Conservation (phyloP, 495 filamentous ascomycete genomes). For the Cetradonia linearis region DNA sequence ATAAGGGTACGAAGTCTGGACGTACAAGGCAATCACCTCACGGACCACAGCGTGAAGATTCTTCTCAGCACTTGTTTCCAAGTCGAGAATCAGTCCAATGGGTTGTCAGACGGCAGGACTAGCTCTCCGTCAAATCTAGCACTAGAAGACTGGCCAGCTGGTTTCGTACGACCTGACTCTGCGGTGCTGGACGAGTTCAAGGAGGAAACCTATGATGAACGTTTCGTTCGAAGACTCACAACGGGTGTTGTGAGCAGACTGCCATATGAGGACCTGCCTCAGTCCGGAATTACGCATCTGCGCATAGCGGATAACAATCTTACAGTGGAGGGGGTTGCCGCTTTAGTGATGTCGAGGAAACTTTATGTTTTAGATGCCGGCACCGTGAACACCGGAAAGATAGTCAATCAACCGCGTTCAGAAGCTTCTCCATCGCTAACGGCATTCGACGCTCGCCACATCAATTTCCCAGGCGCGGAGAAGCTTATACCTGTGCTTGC, state of each 20-base stretch:
- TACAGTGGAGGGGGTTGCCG: slow-evolving; percentile 46
- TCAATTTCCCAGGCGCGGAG: slow-evolving; percentile 39
- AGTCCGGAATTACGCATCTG: slow-evolving; percentile 48
- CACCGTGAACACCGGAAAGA: slow-evolving; percentile 32
- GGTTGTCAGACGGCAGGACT: not conserved
- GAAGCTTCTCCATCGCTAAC: slow-evolving; percentile 21
- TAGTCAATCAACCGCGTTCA: slow-evolving; percentile 22
- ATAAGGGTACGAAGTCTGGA: slow-evolving; percentile 47
- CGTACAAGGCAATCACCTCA: slow-evolving; percentile 48
- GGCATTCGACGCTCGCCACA: slow-evolving; percentile 18
- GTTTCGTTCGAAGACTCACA: slow-evolving; percentile 40
- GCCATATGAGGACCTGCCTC: slow-evolving; percentile 44
- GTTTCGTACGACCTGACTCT: slow-evolving; percentile 27
- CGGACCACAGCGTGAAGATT: slow-evolving; percentile 43
- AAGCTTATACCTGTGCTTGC: slow-evolving; percentile 44
- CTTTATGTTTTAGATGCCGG: slow-evolving; percentile 47
- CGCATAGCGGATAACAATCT: slow-evolving; percentile 50
- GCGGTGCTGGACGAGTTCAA: slow-evolving; percentile 22
- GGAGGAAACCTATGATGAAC: slow-evolving; percentile 39
- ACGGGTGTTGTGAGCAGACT: slow-evolving; percentile 40
- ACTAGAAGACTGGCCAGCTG: slow-evolving; percentile 23
- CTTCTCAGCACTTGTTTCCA: slow-evolving; percentile 44
- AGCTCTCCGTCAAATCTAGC: slow-evolving; percentile 9
- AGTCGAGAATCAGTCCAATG: slow-evolving; percentile 15
- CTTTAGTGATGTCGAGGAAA: slow-evolving; percentile 40